Evolutionary conservation across 1,284 basidiomycete species (phyloP), one percentile per base, ranked within the genome.

Genomic region (Papiliotrema flavescens): DNA sequence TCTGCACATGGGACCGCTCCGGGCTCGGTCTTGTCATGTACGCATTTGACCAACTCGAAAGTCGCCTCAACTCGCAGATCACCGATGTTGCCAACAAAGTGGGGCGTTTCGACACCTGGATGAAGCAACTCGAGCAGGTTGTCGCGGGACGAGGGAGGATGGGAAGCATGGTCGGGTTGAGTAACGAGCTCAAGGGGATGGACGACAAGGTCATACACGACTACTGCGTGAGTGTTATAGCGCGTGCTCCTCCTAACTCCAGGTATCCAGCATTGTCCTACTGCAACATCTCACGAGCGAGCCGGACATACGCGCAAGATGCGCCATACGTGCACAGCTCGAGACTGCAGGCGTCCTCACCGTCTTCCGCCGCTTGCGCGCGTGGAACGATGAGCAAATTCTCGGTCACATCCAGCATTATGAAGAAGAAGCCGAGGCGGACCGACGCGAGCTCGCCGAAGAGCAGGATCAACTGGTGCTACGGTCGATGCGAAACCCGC

Each of bases 111-210:
- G 86, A 87, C 61, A 91, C 85, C 60, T 98, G 92, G 94, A 89
- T 98, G 73, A 85, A 85, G 61, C 86, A 87, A 1, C 80, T 95
- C 57, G 89, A 94, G 65, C 79, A 79, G 37, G 84, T 85, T 4
- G 81, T 98, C 14, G 83, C 85, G 44, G 92, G 93, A 1, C 80
- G 92, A 56, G 95, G 96, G 1, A 88, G 86, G 73, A 95, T 98
- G 91, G 95, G 95, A 2, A 95, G 89, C 69, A 77, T 89, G 47
- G 95, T 98, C 8, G 95, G 96, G 2, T 90, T 91, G 9, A 94
- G 91, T 63, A 89, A 94, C 35, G 90, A 96, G 60, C 83, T 95
- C 55, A 85, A 82, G 69, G 64, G 67, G 34, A 56, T 56, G 51
- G 67, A 67, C 34, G 60, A 59, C 45, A 56, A 47, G 45, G 48